Evolutionary conservation across 495 filamentous ascomycete species (phyloP).

Genomic region (Penicillium parvum): DNA sequence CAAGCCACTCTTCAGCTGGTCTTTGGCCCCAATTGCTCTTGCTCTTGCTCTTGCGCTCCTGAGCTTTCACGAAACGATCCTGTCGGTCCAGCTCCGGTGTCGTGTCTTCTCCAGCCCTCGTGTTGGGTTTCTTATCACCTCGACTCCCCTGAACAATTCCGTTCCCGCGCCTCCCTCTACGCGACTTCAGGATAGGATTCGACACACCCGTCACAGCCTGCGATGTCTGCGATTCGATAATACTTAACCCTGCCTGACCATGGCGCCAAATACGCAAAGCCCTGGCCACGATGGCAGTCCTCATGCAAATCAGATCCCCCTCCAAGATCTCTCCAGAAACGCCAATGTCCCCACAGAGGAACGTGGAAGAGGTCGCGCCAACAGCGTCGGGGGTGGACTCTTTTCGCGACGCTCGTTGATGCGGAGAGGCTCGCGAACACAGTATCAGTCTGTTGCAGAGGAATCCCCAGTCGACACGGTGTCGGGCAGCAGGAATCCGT

Average conservation of each 20-base stretch:
- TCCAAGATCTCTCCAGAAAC: conserved; percentile 70
- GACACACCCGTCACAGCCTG: conserved; percentile 16
- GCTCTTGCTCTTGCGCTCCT: no score
- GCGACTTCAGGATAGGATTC: neutral
- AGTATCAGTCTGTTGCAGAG: conserved; percentile 52
- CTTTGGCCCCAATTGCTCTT: conserved; percentile 4
- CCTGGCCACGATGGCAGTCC: conserved; percentile 44
- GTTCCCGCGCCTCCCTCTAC: neutral
- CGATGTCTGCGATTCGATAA: conserved; percentile 46
- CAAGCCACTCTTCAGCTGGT: conserved; percentile 6
- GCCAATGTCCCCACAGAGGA: conserved; percentile 38
- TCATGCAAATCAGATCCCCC: conserved; percentile 69
- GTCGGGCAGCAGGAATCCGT: conserved; percentile 18
- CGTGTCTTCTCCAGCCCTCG: neutral
- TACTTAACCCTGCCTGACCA: conserved; percentile 41
- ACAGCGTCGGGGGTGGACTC: conserved; percentile 30
- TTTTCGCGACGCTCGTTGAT: conserved; percentile 38
- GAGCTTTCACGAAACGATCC: neutral
- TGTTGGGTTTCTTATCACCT: no score
- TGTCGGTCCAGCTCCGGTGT: no score
- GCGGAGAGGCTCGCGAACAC: conserved; percentile 27
- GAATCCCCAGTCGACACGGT: conserved; percentile 43
- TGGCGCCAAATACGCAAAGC: conserved; percentile 56
- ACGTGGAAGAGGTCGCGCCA: conserved; percentile 24
- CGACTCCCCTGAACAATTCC: neutral